Base-by-base conservation (phyloP, 1,284 basidiomycete species). In the Trichosporon ovoides region DNA sequence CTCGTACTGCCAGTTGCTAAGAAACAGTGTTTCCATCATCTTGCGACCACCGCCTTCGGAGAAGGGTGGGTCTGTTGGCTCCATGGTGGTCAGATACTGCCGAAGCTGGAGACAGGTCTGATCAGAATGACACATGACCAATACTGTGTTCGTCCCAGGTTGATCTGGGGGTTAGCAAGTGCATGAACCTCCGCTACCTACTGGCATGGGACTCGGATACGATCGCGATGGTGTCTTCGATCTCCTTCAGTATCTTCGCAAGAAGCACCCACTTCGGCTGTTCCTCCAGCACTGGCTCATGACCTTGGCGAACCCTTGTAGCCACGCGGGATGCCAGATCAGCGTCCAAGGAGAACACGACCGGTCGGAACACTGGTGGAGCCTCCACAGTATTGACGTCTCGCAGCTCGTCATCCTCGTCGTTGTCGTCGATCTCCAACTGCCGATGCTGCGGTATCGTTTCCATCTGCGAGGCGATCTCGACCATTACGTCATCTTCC, bases 231-330 rank as follows among this genome's bases (percentile, higher is more conserved):
- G 93, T 89, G 61, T 87, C 86, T 75, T 98, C 96, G 6, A 94
- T 88, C 78, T 99, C 96, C 62, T 91, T 83, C 51, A 99, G 73
- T 0, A 96, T 83, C 13, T 93, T 89, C 0, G 86, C 84, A 3
- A 99, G 79, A 3, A 97, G 76, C 53, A 82, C 83, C 95, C 96
- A 98, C 72, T 99, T 99, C 0, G 95, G 95, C 38, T 90, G 83
- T 72, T 97, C 94, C 74, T 98, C 95, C 18, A 98, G 80, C 0
- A 93, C 84, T 0, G 91, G 89, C 38, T 91, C 85, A 70, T 96
- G 87, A 0, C 85, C 87, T 10, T 84, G 81, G 0, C 91, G 89
- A 11, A 93, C 68, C 85, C 91, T 90, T 35, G 66, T 75, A 31
- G 68, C 63, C 16, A 72, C 71, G 5, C 67, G 68, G 13, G 57